Evolutionary conservation across 345 rosid genomes (phyloP).

Genomic region (Murraya koenigii): DNA sequence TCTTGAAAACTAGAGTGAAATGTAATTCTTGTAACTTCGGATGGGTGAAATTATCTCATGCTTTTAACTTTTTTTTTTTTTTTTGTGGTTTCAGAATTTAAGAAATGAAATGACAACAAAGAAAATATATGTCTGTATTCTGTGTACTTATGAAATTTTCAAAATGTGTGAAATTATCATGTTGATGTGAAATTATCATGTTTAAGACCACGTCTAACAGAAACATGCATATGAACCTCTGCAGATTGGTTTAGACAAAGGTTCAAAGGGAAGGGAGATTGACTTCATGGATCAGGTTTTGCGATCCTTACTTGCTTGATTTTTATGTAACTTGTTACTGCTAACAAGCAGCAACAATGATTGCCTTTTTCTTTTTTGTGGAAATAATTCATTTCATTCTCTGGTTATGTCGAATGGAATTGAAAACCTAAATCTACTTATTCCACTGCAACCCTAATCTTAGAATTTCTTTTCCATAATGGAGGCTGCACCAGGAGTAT

Average conservation of each 20-base stretch:
- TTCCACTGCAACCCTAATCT: not conserved
- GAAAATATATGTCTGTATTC: not conserved
- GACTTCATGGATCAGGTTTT: conserved; percentile 75
- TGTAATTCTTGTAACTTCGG: not conserved
- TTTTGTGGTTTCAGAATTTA: too few relatives aligned
- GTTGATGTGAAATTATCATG: conserved; percentile 4
- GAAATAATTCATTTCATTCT: not conserved
- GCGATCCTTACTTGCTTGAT: not conserved
- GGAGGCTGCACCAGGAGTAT: not conserved
- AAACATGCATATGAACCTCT: not conserved
- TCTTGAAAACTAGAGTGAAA: not conserved
- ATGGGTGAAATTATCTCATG: not conserved
- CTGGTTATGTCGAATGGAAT: not conserved
- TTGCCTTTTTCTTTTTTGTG: not conserved
- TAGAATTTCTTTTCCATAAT: not conserved
- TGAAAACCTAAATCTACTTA: not conserved
- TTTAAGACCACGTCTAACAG: not conserved
- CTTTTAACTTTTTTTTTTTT: not conserved
- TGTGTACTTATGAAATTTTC: not conserved
- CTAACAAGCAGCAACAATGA: not conserved
- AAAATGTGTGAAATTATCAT: not conserved
- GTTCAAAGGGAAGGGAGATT: conserved; percentile 71
- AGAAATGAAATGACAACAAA: not conserved
- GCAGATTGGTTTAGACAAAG: conserved; percentile 93
- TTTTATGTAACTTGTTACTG: not conserved